phyloP scores from a whole-genome alignment of 2,329 filamentous ascomycete genomes.

The Aspergillus sp. region DNA sequence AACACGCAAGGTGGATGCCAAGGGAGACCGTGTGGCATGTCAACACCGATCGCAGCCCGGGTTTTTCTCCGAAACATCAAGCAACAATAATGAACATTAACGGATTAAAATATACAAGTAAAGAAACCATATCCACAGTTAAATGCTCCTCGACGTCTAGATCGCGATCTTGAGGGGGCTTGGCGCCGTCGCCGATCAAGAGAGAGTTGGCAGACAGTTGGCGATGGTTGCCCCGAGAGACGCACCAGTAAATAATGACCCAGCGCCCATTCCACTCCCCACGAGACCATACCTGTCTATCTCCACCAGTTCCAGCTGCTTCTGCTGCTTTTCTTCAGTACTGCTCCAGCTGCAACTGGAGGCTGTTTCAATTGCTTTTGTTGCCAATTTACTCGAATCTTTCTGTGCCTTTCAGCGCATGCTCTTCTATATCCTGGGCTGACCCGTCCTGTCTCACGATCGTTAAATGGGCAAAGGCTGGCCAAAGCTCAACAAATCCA shows the following conservation, averaged over 20 bases:
- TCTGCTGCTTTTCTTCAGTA: slow-evolving; percentile 15
- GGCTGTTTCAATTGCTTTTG: slow-evolving; percentile 8
- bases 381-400: neutral
- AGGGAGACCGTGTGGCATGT: neutral
- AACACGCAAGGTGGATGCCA: neutral
- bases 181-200: neutral
- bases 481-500: slow-evolving; percentile 30
- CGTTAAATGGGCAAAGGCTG: slow-evolving; percentile 36
- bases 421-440: slow-evolving; percentile 7
- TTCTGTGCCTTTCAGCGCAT: neutral
- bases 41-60: neutral
- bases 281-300: slow-evolving; percentile 17
- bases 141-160: neutral
- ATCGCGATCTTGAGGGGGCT: neutral
- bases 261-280: slow-evolving; percentile 17
- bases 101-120: neutral
- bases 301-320: slow-evolving; percentile 23
- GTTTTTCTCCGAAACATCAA: neutral
- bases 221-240: slow-evolving; percentile 29
- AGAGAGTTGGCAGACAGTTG: neutral
- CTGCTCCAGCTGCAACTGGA: slow-evolving; percentile 9
- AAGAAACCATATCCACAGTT: neutral
- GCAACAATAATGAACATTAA: neutral
- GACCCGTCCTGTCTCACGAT: slow-evolving; percentile 15
- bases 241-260: slow-evolving; percentile 27